Percentiles rank a stretch among this genome's conserved stretches.
These are phyloP conservation scores for Podaxis rugospora DNA, from an alignment of 768 basidiomycete species.

Conservation along the genomic window DNA sequence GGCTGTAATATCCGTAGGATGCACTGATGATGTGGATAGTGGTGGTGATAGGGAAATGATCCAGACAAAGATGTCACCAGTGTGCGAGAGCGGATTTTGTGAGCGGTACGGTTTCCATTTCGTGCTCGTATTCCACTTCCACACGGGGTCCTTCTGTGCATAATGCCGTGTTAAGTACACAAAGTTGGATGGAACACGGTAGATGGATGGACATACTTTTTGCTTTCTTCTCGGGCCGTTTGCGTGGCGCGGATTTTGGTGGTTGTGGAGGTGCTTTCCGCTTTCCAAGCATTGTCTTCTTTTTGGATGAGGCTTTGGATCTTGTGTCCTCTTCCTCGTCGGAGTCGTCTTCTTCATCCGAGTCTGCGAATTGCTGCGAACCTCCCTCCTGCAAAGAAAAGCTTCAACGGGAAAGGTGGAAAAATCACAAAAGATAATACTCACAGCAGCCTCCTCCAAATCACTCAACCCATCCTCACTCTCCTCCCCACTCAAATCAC, in stretches of 20 bases:
- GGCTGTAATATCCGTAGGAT: neutral
- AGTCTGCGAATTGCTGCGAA: slow-evolving; percentile 2
- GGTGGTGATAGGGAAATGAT: neutral
- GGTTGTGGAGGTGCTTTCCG: slow-evolving; percentile 54
- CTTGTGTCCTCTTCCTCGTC: slow-evolving; percentile 35
- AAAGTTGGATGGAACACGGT: neutral
- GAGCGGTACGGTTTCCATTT: slow-evolving; percentile 66
- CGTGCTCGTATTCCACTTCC: slow-evolving; percentile 96
- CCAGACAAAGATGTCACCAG: slow-evolving; percentile 35
- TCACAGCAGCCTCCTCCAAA: slow-evolving; percentile 60
- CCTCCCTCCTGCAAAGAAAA: slow-evolving; percentile 24
- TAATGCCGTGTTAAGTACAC: neutral
- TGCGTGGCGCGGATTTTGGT: slow-evolving; percentile 37
- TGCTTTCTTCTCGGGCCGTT: slow-evolving; percentile 55
- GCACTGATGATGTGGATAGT: neutral
- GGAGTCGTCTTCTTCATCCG: slow-evolving; percentile 13
- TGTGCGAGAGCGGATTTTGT: slow-evolving; percentile 46
- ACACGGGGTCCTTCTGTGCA: slow-evolving; percentile 68
- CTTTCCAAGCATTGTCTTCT: slow-evolving; percentile 50
- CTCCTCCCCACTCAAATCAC: slow-evolving; percentile 68
- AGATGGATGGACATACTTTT: slow-evolving; percentile 44
- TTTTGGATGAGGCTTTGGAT: slow-evolving; percentile 32
- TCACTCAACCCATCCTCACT: slow-evolving; percentile 56
- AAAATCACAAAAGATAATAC: slow-evolving; percentile 7
- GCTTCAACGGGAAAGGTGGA: neutral